These are phyloP conservation scores for Stentor roeselii DNA, from an alignment of 73 alveolate species.

Conservation along the genomic window DNA sequence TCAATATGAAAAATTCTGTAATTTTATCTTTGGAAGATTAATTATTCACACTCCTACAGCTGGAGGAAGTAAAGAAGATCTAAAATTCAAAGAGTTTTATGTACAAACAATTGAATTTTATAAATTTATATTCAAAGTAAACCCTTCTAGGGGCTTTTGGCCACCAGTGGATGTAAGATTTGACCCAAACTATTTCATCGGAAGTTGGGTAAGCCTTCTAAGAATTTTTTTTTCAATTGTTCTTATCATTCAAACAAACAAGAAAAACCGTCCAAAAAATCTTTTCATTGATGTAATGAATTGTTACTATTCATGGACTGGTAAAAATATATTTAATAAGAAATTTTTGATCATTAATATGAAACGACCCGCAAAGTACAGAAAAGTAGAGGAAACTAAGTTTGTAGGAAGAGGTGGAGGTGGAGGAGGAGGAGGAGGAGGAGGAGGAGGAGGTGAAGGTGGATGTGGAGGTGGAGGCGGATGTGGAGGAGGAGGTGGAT, in stretches of 20 bases:
- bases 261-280: neutral
- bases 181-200: neutral
- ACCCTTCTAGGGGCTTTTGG: neutral
- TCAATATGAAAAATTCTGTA: neutral
- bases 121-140: neutral
- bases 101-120: neutral
- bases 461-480: neutral
- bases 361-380: neutral
- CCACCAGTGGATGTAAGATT: neutral
- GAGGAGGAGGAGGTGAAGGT: neutral
- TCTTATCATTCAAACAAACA: too few relatives aligned
- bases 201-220: neutral
- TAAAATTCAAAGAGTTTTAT: neutral
- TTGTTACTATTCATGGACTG: neutral
- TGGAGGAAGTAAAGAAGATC: neutral
- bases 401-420: neutral
- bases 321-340: neutral
- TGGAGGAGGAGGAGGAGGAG: slow-evolving; percentile 19
- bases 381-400: neutral
- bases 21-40: neutral
- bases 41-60: neutral
- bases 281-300: neutral
- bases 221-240: neutral
- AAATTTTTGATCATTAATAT: too few relatives aligned
- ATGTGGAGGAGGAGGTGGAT: slow-evolving; percentile 9